These are phyloP conservation scores for Elongisporangium prolatum DNA, from an alignment of 352 stramenopile genomes.

Conservation along the genomic window DNA sequence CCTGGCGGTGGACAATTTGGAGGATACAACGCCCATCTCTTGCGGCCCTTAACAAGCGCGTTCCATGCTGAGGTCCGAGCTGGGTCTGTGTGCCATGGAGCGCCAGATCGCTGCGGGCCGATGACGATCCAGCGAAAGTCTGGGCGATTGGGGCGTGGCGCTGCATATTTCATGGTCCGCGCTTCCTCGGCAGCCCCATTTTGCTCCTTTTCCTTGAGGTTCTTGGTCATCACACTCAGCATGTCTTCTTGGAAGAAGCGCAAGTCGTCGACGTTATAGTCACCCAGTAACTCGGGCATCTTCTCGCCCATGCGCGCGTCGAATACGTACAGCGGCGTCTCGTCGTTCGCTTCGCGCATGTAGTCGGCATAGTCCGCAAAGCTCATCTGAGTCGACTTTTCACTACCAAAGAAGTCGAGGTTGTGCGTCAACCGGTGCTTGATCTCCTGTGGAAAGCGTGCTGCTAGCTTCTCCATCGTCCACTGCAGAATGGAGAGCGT, in stretches of 20 bases:
- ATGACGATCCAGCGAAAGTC: slow-evolving; percentile 86
- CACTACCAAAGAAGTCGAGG: slow-evolving; percentile 53
- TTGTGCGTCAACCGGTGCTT: slow-evolving; percentile 79
- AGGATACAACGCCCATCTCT: slow-evolving; percentile 96
- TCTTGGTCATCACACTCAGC: slow-evolving; percentile 28
- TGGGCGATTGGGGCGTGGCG: slow-evolving; percentile 29
- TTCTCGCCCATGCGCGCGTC: slow-evolving; percentile 81
- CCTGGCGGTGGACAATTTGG: slow-evolving; percentile 70
- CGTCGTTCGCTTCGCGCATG: slow-evolving; percentile 57
- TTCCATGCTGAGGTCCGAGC: slow-evolving; percentile 96
- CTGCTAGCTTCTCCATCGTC: slow-evolving; percentile 61
- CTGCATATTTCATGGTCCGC: slow-evolving; percentile 29
- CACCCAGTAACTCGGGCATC: slow-evolving; percentile 58
- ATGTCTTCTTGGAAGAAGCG: slow-evolving; percentile 79
- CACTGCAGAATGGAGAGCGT: slow-evolving; percentile 30
- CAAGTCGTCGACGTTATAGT: slow-evolving; percentile 62
- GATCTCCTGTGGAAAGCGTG: slow-evolving; percentile 39
- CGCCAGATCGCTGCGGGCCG: slow-evolving; percentile 81
- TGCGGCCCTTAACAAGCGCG: slow-evolving; percentile 90
- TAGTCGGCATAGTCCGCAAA: slow-evolving; percentile 76
- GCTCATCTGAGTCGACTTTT: slow-evolving; percentile 62
- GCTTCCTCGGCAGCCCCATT: slow-evolving; percentile 4
- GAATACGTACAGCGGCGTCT: slow-evolving; percentile 88
- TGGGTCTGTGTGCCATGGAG: slow-evolving; percentile 94
- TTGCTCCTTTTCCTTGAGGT: slow-evolving; percentile 12